A percentile compares a stretch with the other conserved stretches of the same genome.
Evolutionary conservation across 768 basidiomycete species (phyloP).

Genomic region (Kwoniella dejecticola): DNA sequence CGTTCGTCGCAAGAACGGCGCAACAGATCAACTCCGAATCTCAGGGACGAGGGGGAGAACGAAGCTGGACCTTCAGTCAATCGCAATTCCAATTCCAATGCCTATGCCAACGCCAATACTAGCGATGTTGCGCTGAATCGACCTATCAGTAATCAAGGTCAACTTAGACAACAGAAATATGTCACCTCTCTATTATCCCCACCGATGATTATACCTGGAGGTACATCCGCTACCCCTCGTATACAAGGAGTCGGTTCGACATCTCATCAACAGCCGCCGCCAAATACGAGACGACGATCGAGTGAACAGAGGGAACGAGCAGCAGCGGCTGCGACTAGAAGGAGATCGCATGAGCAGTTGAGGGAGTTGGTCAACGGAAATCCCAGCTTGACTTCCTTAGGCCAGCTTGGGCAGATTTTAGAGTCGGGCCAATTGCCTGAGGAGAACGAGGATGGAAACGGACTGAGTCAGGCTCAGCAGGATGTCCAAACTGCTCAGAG

Average conservation of each 20-base stretch:
- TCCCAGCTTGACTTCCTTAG: slow-evolving; percentile 38
- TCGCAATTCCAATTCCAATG: not conserved
- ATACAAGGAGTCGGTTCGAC: slow-evolving; percentile 12
- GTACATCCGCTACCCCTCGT: slow-evolving; percentile 30
- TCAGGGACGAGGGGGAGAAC: not conserved
- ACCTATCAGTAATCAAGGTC: slow-evolving; percentile 1
- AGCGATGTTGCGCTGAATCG: not conserved
- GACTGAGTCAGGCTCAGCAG: slow-evolving; percentile 3
- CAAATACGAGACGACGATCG: slow-evolving; percentile 22
- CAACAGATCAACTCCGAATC: slow-evolving; percentile 5
- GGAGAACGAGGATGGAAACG: slow-evolving; percentile 9
- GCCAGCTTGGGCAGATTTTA: slow-evolving; percentile 37
- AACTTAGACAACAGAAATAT: slow-evolving; percentile 23
- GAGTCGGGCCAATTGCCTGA: slow-evolving; percentile 27
- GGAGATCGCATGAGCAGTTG: slow-evolving; percentile 39
- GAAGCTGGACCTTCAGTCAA: slow-evolving; percentile 3
- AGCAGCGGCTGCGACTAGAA: not conserved
- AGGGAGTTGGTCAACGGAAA: slow-evolving; percentile 31
- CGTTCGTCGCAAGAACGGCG: slow-evolving; percentile 11
- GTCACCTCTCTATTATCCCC: slow-evolving; percentile 42
- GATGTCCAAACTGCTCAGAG: slow-evolving; percentile 9
- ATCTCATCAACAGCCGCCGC: slow-evolving; percentile 11
- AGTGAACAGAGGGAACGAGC: slow-evolving; percentile 23
- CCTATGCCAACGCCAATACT: not conserved
- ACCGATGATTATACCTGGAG: slow-evolving; percentile 46